Evolutionary conservation across 2,329 filamentous ascomycete genomes (phyloP), one percentile per base, ranked within the genome.

Genomic region (Pseudogymnoascus sp.): DNA sequence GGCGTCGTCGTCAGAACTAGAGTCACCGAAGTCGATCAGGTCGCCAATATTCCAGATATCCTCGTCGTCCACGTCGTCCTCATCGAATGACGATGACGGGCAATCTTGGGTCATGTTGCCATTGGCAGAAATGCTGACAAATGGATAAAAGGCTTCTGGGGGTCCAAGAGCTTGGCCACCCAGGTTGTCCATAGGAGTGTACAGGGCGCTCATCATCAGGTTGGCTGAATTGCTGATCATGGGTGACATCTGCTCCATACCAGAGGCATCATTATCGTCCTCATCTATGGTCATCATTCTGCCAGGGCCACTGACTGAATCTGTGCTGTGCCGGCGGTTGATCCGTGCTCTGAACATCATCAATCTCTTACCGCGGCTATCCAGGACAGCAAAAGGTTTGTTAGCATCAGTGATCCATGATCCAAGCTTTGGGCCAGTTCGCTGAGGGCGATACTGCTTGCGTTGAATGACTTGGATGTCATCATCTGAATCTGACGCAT

Each of bases 71-170:
- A 82, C 81, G 14, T 85, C 83, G 24, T 82, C 79, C 50, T 85
- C 81, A 2, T 81, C 77, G 13, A 74, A 77, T 56, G 77, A 77
- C 0, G 75, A 78, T n/a, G 77, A 82, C 68, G 76, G 78, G 67
- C 77, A 80, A 50, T 82, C 81, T 35, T 82, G 81, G 38, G 77
- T 77, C 14, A 79, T 74, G 56, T 82, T 81, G 62, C 82, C 81
- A 65, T 89, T 86, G 11, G 83, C 74, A 47, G 77, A 76, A 64
- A 82, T 76, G 62, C 76, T 82, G 10, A 81, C 80, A 62, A 87
- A 86, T 4, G 88, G 84, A 70, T 89, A 92, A 74, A 91, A 92
- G 6, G 89, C 88, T 74, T 92, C 89, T 0, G 86, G 81, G 1
- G 89, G 87, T 0, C 88, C 89, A 70, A 90, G 80, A n/a, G 85